Evolutionary conservation across 2,329 filamentous ascomycete species (phyloP), one percentile per base, ranked within the genome.

Genomic region (Podosphaera xanthii): DNA sequence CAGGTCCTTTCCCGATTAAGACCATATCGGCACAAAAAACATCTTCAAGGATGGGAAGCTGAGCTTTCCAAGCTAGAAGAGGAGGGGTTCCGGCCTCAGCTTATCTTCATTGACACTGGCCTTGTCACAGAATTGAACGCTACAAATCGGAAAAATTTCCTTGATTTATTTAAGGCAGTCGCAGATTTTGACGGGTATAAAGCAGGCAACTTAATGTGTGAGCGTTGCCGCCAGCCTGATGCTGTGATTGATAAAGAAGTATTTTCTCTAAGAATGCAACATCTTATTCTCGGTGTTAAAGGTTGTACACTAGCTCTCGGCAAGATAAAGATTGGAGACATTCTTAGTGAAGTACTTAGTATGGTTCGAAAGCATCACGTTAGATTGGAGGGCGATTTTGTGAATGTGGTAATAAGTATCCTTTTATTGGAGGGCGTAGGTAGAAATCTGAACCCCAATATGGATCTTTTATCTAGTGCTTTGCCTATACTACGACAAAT

Each of bases 151-250:
- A 76, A 74, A 33, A 98, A 98, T 70, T 98, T 98, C 70, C 76
- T 98, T 3, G 92, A 94, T 66, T 81, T 98, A 2, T 98, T 98
- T 80, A 89, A 89, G 61, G 87, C 92, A 12, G 82, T 98, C 31
- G 92, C 92, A 14, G 91, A 96, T 67, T 98, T 98, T 65, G 89
- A 98, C 68, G 92, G 92, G 8, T 96, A 96, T 73, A 90, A 87
- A 69, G 90, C 91, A 3, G 92, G 92, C 0, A 82, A 94, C 62
- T 77, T 98, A 48, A 98, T 98, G 92, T 91, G 94, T 61, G 87
- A 95, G 70, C 83, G 92, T 52, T 97, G 90, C 68, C 84, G 91
- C 14, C 90, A 95, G 69, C 92, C 92, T 0, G 86, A 92, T 52
- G 86, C 86, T 2, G 92, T 98, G 1, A 76, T 95, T 31, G 86